Evolutionary conservation across 2,329 filamentous ascomycete species (phyloP).

Genomic region (Calonectria naviculata): DNA sequence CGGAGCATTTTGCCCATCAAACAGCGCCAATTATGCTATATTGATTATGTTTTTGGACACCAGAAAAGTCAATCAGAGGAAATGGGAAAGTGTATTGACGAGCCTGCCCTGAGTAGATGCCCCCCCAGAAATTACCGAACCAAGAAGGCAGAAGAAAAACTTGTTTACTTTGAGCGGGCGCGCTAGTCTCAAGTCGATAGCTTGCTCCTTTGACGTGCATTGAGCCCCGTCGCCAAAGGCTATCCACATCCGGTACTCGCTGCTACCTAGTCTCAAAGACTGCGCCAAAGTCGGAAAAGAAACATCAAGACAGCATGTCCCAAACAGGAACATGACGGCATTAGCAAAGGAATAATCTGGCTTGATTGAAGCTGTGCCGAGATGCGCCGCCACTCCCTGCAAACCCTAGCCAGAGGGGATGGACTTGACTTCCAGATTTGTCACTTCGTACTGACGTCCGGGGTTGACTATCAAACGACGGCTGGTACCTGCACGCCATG

Average conservation of each 20-base stretch:
- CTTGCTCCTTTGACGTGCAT: constrained; percentile 6
- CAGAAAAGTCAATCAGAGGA: neutral
- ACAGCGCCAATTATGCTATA: neutral
- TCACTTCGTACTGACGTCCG: neutral
- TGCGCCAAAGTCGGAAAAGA: neutral
- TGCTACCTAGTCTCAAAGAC: neutral
- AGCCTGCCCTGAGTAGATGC: neutral
- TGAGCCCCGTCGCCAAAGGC: neutral
- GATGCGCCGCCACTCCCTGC: neutral
- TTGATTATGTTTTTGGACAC: neutral
- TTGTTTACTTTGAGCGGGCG: constrained; percentile 10
- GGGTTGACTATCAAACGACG: constrained; percentile 6
- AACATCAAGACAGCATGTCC: neutral
- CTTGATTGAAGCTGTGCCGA: neutral
- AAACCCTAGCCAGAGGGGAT: constrained; percentile 4
- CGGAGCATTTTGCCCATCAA: neutral
- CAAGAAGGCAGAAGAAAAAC: neutral
- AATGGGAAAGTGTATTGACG: neutral
- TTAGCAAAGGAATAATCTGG: neutral
- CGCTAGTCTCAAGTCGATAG: constrained; percentile 8
- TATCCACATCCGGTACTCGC: neutral
- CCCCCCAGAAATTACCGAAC: neutral
- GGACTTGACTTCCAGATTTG: neutral
- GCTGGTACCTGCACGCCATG: constrained; percentile 15
- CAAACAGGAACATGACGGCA: neutral